A percentile compares a stretch with the other conserved stretches of the same genome.
phyloP scores from a whole-genome alignment of 192 early-diverging fungal species.

The Entophlyctis helioformis region DNA sequence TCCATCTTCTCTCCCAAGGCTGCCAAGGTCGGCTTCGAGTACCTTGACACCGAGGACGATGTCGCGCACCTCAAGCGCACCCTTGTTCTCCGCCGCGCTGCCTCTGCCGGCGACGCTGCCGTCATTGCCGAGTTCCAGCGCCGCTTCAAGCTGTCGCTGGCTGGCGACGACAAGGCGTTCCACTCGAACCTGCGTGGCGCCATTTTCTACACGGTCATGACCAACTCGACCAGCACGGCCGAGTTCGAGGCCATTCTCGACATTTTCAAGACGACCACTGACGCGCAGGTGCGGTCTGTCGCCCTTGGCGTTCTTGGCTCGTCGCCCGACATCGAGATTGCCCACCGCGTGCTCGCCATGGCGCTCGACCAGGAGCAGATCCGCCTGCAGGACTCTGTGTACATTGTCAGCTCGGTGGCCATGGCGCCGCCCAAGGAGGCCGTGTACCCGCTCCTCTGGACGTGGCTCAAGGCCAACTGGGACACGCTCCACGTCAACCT shows the following conservation, averaged over 20 bases:
- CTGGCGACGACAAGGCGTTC: conserved; percentile 54
- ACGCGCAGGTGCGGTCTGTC: conserved; percentile 36
- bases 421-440: not conserved
- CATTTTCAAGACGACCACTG: conserved; percentile 19
- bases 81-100: conserved; percentile 62
- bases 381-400: conserved; percentile 1
- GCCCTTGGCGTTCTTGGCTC: conserved; percentile 45
- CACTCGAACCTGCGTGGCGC: conserved; percentile 49
- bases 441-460: conserved; percentile 10
- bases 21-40: conserved; percentile 67
- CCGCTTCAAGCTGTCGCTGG: conserved; percentile 50
- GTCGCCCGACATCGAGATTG: conserved; percentile 66
- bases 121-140: conserved; percentile 54
- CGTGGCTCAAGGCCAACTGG: conserved; percentile 12
- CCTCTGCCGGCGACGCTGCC: conserved; percentile 44
- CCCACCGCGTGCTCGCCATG: conserved; percentile 10
- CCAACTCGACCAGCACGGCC: conserved; percentile 8
- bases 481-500: conserved; percentile 4
- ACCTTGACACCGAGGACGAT: conserved; percentile 56
- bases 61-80: conserved; percentile 62
- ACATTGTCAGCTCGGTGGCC: conserved; percentile 4
- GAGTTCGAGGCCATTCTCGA: conserved; percentile 26
- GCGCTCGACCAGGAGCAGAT: not conserved
- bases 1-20: conserved; percentile 65
- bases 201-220: conserved; percentile 62